A percentile compares a stretch with the other conserved stretches of the same genome.
These are phyloP conservation scores for Hortiboletus flavorubellus DNA, from an alignment of 768 basidiomycete genomes.

Conservation along the genomic window DNA sequence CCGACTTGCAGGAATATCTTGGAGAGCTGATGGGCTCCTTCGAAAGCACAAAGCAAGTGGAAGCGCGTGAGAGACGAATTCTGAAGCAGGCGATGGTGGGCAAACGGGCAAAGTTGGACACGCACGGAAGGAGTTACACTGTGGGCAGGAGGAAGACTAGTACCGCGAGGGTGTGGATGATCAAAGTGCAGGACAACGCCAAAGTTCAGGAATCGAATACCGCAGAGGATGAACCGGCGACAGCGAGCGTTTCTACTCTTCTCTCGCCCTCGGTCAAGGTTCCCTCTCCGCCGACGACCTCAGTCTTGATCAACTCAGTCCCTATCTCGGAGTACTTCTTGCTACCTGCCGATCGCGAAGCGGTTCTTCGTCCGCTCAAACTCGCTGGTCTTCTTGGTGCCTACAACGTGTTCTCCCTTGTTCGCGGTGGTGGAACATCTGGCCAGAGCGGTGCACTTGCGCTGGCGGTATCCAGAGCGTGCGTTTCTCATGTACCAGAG, in stretches of 20 bases:
- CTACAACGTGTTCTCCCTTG: conserved; percentile 74
- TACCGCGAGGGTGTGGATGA: conserved; percentile 90
- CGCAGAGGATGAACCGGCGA: neutral
- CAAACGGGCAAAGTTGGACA: conserved; percentile 62
- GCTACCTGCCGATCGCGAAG: conserved; percentile 71
- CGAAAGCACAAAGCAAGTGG: conserved; percentile 59
- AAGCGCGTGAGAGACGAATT: conserved; percentile 35
- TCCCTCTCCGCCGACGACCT: conserved; percentile 47
- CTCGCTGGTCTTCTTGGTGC: conserved; percentile 80
- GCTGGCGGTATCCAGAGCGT: conserved; percentile 71
- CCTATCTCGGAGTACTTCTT: conserved; percentile 81
- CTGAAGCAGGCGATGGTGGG: conserved; percentile 36
- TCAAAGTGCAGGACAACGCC: conserved; percentile 44
- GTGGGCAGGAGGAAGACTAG: conserved; percentile 88
- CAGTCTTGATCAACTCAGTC: conserved; percentile 81
- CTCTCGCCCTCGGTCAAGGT: conserved; percentile 18
- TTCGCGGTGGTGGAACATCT: neutral
- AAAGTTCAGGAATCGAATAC: conserved; percentile 32
- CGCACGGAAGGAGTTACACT: conserved; percentile 81
- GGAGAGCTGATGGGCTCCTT: conserved; percentile 60
- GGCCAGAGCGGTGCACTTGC: conserved; percentile 37
- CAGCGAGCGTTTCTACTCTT: conserved; percentile 12
- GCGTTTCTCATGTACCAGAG: conserved; percentile 68
- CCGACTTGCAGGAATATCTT: conserved; percentile 57
- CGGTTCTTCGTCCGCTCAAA: conserved; percentile 78